Evolutionary conservation across 306 rosid species (phyloP), one percentile per base, ranked within the genome.

Genomic region (Comarum palustre): DNA sequence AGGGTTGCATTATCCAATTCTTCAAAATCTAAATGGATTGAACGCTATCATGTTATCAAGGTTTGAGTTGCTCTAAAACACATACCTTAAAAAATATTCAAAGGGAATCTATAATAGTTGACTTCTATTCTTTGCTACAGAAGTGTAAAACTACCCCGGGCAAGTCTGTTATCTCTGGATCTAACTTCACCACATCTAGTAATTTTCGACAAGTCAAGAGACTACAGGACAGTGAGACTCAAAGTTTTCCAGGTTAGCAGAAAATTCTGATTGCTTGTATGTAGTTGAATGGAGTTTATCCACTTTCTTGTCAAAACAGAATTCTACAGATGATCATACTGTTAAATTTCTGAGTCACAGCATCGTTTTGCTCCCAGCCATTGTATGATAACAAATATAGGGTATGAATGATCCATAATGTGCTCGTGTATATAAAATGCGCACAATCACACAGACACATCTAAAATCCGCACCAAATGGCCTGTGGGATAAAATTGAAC

Each of bases 21-120:
- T 8, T 83, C 82, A 2, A 91, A 90, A 81, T 86, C 86, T 48
- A 85, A 87, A 83, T 95, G 96, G 99, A 89, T 90, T 38, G 97
- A 88, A 71, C 89, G 82, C 79, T 84, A 90, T 81, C 84, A 79
- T 69, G 81, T 61, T 67, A 82, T 90, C 11, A 90, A 91, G 99
- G 99, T 95, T 83, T 80, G 83, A 59, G 74, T 67, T 45, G 47
- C 43, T 86, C 74, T 62, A n/a, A 77, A 66, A 68, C 69, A 25
- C 42, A 16, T 39, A 67, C 42, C 45, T 51, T 24, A 48, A 65
- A 69, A 38, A 62, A 9, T 25, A 45, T 57, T 36, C 36, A n/a
- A 69, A 27, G 54, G 69, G 61, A 43, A 65, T 61, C 52, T 62
- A 71, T 59, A 17, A n/a, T 15, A 13, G 22, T 71, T 13, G 38